These are phyloP conservation scores for Malassezia slooffiae DNA, from an alignment of 1,284 basidiomycete genomes.

Conservation along the genomic window DNA sequence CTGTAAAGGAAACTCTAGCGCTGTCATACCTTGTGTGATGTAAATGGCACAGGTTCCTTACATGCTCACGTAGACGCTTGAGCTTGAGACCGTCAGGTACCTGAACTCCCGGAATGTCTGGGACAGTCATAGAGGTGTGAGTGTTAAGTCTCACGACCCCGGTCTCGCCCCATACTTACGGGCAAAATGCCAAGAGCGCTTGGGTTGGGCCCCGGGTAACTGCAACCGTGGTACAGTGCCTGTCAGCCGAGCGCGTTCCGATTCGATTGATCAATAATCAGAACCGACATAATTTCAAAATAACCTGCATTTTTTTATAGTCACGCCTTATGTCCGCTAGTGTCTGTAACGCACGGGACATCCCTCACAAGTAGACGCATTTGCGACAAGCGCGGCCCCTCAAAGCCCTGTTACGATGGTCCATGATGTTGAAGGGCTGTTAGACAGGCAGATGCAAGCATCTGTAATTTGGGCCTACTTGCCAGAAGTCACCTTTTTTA, in stretches of 20 bases:
- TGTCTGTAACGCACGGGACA: no score
- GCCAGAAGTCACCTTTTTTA: conserved; percentile 38
- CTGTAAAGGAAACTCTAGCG: no score
- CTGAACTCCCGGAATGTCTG: conserved; percentile 5
- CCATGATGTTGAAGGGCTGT: conserved; percentile 5
- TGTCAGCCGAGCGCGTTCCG: no score
- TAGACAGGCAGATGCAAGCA: conserved; percentile 21
- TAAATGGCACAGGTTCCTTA: conserved; percentile 1
- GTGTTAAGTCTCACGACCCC: no score
- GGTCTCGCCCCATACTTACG: no score
- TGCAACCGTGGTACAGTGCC: no score
- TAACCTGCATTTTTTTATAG: no score
- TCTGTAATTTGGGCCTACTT: conserved; percentile 38
- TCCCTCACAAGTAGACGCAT: conserved; percentile 31
- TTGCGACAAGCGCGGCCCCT: conserved; percentile 20
- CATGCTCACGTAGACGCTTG: conserved; percentile 7
- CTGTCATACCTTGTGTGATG: neutral
- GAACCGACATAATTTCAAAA: no score
- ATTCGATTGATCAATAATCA: no score
- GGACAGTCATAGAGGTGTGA: conserved; percentile 3
- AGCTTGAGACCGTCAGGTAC: conserved; percentile 7
- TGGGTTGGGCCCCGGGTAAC: no score
- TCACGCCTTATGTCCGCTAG: no score
- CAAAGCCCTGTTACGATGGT: conserved; percentile 39
- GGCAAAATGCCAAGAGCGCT: no score